Percentiles rank a stretch among this genome's conserved stretches.
phyloP scores from a whole-genome alignment of 495 filamentous ascomycete genomes.

The Aspergillus nanangensis region DNA sequence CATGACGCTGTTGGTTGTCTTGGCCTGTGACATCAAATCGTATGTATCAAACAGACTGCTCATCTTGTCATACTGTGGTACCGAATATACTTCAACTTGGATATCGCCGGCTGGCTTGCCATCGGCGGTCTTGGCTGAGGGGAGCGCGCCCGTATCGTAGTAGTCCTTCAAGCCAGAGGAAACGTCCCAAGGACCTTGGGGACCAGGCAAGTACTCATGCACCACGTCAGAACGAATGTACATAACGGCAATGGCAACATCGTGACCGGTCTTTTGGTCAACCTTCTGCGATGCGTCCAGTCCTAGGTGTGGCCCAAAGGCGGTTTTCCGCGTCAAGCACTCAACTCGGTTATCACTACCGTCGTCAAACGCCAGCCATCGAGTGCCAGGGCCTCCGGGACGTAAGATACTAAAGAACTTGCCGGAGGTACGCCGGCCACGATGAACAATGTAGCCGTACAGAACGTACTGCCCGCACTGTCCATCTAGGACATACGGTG shows the following conservation, averaged over 20 bases:
- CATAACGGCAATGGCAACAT: constrained; percentile 53
- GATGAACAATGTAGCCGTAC: constrained; percentile 60
- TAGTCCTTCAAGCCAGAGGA: constrained; percentile 30
- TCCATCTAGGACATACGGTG: constrained; percentile 27
- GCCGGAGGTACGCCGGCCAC: constrained; percentile 55
- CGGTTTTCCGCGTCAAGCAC: constrained; percentile 54
- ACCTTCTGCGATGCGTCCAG: constrained; percentile 29
- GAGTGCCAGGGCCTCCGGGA: constrained; percentile 50
- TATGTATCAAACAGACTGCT: constrained; percentile 40
- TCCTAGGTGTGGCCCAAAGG: constrained; percentile 51
- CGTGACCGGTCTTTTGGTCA: constrained; percentile 47
- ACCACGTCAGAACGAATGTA: constrained; percentile 55
- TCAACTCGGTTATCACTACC: constrained; percentile 51
- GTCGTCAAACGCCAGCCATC: constrained; percentile 59
- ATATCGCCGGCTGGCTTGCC: constrained; percentile 19
- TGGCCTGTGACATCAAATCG: constrained; percentile 43
- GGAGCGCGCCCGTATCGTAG: constrained; percentile 30
- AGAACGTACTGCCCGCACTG: constrained; percentile 48
- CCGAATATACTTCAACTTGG: constrained; percentile 39
- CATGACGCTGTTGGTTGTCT: constrained; percentile 33
- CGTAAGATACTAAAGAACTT: constrained; percentile 59
- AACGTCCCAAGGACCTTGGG: constrained; percentile 39
- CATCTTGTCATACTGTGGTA: constrained; percentile 31
- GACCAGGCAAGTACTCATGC: constrained; percentile 36
- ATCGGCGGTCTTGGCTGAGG: constrained; percentile 4